Base-by-base conservation (phyloP, 805 yeast genomes). In the Candida namnaoensis region DNA sequence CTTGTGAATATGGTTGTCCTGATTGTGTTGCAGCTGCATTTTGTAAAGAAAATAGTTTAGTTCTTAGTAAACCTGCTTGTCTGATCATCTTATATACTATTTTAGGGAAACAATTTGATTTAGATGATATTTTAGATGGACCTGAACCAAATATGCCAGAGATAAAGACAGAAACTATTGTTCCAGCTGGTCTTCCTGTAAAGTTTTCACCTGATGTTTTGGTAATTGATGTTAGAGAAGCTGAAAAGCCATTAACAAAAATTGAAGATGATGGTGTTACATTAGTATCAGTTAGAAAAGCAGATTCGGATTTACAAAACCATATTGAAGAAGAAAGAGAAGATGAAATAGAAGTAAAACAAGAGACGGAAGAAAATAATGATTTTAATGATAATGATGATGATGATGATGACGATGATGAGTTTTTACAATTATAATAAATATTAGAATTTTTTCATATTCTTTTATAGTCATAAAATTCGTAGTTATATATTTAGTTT, bases 61-160 rank as follows among this genome's bases (percentile, higher is more conserved):
- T 93, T 7, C 64, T 91, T 47, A 88, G 97, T 0, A 93, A 91
- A 52, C 82, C 84, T 11, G 98, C 93, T 0, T 88, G 96, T 0
- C 62, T 74, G 12, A 69, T 91, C 2, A 76, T 91, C 7, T 52
- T 90, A 13, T 78, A 81, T 13, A 54, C 68, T 13, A 66, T 93
- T 5, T 54, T 81, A 27, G 90, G 87, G 0, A 62, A 69, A 27
- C 67, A 66, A 25, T 44, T 80, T 10, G 72, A 76, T 19, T 54
- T 69, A 43, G 66, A 71, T 27, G 33, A 44, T 1, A 70, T 84
- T 5, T 71, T 72, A 1, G 75, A 76, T 54, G 93, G 93, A 0
- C 93, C 95, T 0, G 95, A 84, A 48, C 72, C 70, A 2, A 83
- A 84, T 49, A 72, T 85, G 79, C 93, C 93, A 0, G 71, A 66